These are phyloP conservation scores for Stachybotrys chartarum DNA, from an alignment of 2,329 filamentous ascomycete genomes.

Conservation along the genomic window DNA sequence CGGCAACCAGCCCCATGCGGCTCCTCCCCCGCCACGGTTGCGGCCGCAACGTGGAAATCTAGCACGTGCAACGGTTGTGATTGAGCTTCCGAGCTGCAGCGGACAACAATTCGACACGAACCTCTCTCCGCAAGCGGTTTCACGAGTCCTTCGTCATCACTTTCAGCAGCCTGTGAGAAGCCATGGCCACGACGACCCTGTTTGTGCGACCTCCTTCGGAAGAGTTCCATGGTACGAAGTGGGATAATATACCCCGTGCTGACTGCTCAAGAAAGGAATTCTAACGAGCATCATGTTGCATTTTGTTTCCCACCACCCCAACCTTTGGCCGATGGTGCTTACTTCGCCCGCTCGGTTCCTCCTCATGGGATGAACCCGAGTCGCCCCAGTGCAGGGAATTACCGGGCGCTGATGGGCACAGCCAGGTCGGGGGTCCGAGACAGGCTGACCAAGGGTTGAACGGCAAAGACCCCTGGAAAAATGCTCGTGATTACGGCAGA, in stretches of 20 bases:
- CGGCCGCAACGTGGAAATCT: no score
- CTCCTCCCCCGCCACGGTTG: no score
- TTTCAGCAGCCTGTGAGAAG: not conserved
- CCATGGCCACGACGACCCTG: not conserved
- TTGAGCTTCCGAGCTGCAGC: not conserved
- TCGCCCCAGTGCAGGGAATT: not conserved
- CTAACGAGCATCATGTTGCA: not conserved
- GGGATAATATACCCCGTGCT: not conserved
- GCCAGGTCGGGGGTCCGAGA: no score
- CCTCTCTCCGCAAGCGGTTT: not conserved
- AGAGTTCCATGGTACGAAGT: not conserved
- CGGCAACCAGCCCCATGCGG: no score
- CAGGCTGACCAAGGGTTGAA: no score
- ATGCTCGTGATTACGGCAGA: no score
- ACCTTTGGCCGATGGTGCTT: not conserved
- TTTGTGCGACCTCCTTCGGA: not conserved
- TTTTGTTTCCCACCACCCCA: not conserved
- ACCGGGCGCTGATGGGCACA: no score
- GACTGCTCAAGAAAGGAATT: not conserved
- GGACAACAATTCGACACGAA: not conserved
- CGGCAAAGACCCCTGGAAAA: no score
- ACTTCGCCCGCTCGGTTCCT: not conserved
- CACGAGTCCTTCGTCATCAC: not conserved
- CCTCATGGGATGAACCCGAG: not conserved
- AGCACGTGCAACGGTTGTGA: no score